Percentiles rank a stretch among this genome's conserved stretches.
Conservation (phyloP, 371 early-diverging fungal species). For the Mortierella sp. region DNA sequence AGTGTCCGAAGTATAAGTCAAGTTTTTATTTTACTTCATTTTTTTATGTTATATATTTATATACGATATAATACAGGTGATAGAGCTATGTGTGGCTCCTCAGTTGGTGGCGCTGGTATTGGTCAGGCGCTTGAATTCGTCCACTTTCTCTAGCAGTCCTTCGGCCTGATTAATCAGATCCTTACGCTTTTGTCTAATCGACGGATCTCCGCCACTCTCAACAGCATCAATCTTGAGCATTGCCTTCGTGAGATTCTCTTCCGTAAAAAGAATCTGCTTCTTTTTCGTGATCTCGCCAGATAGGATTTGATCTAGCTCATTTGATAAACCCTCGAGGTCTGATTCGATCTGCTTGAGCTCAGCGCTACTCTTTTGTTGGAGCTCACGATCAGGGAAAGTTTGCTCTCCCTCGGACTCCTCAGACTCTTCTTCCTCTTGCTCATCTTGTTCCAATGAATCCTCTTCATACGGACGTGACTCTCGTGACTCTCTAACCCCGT, state of each 20-base stretch:
- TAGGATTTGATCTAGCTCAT: conserved; percentile 35
- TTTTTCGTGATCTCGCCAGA: conserved; percentile 31
- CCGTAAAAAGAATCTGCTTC: conserved; percentile 35
- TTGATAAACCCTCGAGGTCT: conserved; percentile 11
- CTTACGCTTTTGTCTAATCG: conserved; percentile 48
- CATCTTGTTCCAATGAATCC: not conserved
- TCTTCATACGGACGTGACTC: not conserved
- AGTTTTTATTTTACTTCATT: too few species aligned
- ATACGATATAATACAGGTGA: not conserved
- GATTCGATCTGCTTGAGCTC: conserved; percentile 34
- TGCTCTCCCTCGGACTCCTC: conserved; percentile 21
- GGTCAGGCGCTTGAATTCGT: conserved; percentile 42
- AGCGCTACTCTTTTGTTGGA: conserved; percentile 18
- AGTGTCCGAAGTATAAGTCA: too few species aligned
- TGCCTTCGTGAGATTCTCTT: conserved; percentile 51
- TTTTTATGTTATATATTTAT: not conserved
- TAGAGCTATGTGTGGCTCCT: not conserved
- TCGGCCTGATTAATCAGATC: conserved; percentile 33
- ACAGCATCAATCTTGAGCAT: conserved; percentile 53
- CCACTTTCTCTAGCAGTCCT: conserved; percentile 31
- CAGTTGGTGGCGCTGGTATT: conserved; percentile 13
- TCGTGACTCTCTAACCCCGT: not conserved
- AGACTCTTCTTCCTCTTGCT: conserved; percentile 17
- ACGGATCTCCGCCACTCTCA: conserved; percentile 40
- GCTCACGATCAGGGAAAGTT: conserved; percentile 17